A percentile compares a stretch with the other conserved stretches of the same genome.
Evolutionary conservation across 2,329 filamentous ascomycete species (phyloP).

Genomic region (Basipetospora chlamydospora): DNA sequence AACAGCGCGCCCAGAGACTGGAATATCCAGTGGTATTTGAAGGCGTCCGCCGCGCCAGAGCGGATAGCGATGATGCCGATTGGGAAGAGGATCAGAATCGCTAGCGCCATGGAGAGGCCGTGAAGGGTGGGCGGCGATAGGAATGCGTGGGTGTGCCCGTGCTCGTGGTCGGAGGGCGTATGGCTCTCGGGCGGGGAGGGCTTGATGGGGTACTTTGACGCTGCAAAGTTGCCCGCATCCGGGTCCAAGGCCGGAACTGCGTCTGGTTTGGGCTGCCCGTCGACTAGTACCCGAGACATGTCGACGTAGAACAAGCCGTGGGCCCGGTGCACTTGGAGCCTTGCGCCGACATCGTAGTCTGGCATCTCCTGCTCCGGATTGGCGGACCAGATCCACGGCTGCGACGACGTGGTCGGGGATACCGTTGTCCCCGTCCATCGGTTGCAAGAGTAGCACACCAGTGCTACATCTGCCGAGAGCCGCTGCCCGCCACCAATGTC

Average conservation of each 20-base stretch:
- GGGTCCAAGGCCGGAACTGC: neutral
- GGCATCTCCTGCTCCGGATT: constrained; percentile 11
- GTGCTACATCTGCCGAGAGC: constrained; percentile 8
- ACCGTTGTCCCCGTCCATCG: constrained; percentile 10
- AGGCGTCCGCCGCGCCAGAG: too few relatives aligned
- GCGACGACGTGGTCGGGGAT: constrained; percentile 9
- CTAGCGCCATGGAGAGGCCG: too few relatives aligned
- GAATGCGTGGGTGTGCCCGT: too few relatives aligned
- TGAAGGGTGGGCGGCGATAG: too few relatives aligned
- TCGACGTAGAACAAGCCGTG: neutral
- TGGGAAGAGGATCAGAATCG: too few relatives aligned
- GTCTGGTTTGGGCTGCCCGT: neutral
- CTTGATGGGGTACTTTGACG: neutral
- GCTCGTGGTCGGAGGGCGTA: too few relatives aligned
- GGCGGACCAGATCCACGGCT: constrained; percentile 15
- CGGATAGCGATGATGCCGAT: too few relatives aligned
- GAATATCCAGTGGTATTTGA: too few relatives aligned
- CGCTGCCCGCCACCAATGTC: too few relatives aligned
- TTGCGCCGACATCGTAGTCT: neutral
- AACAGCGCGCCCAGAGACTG: too few relatives aligned
- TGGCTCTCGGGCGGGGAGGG: too few relatives aligned
- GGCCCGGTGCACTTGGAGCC: neutral
- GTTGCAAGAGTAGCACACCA: constrained; percentile 13
- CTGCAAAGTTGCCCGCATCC: neutral
- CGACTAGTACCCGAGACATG: neutral